Conservation (phyloP, 2,329 filamentous ascomycete genomes). For the Coniochaeta sp. region DNA sequence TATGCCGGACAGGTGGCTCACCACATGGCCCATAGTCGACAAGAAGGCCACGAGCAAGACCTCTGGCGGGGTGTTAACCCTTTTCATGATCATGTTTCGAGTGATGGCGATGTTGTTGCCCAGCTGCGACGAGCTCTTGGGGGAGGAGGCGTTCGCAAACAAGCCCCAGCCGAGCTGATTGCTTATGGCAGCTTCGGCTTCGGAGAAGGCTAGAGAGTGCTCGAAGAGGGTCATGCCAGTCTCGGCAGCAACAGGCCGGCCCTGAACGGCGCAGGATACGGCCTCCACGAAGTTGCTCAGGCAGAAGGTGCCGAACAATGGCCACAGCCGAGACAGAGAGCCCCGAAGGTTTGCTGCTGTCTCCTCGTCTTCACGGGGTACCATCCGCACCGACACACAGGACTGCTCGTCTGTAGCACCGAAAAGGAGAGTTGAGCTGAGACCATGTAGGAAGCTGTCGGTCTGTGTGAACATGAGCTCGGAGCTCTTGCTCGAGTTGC, state of each 20-base stretch:
- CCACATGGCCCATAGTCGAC: conserved; percentile 83
- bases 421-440: conserved; percentile 66
- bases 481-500: conserved; percentile 54
- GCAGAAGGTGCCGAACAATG: conserved; percentile 61
- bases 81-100: conserved; percentile 61
- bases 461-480: conserved; percentile 63
- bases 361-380: conserved; percentile 43
- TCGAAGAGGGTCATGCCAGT: conserved; percentile 96
- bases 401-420: conserved; percentile 68
- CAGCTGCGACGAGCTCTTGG: conserved; percentile 30
- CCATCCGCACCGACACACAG: conserved; percentile 70
- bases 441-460: conserved; percentile 60
- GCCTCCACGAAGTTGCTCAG: conserved; percentile 85
- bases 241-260: conserved; percentile 70
- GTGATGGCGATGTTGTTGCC: conserved; percentile 42
- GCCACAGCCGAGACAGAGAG: conserved; percentile 71
- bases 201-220: conserved; percentile 90
- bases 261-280: conserved; percentile 79
- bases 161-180: conserved; percentile 68
- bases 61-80: conserved; percentile 84
- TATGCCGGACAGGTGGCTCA: conserved; percentile 75
- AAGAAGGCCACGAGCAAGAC: conserved; percentile 79
- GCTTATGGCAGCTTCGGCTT: conserved; percentile 82
- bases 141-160: conserved; percentile 40
- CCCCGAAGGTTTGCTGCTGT: conserved; percentile 53